Evolutionary conservation across 2,329 filamentous ascomycete species (phyloP).

Genomic region (Hymenotorrendiella dingleyae): DNA sequence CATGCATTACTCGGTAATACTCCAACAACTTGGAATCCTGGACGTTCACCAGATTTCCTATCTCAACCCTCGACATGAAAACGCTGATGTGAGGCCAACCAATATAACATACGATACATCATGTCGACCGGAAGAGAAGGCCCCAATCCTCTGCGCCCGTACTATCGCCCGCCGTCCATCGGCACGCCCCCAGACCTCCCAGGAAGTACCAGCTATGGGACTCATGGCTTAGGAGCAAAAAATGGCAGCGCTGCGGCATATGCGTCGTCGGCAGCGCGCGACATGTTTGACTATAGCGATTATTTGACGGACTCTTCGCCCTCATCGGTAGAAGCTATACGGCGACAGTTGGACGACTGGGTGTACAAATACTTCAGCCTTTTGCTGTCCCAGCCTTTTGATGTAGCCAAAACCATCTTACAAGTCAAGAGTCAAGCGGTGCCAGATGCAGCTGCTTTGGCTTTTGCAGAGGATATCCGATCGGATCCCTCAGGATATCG

Average conservation of each 20-base stretch:
- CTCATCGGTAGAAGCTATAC: constrained; percentile 66
- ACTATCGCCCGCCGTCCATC: constrained; percentile 60
- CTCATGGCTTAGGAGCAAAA: constrained; percentile 27
- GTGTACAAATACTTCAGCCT: constrained; percentile 89
- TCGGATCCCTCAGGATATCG: constrained; percentile 19
- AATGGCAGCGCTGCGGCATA: constrained; percentile 43
- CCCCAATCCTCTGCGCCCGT: constrained; percentile 53
- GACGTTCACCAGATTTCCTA: too few relatives aligned
- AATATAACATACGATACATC: constrained; percentile 12
- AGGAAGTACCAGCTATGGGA: constrained; percentile 30
- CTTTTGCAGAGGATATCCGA: constrained; percentile 14
- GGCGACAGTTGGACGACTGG: constrained; percentile 74
- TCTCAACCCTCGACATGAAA: too few relatives aligned
- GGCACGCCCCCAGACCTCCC: constrained; percentile 44
- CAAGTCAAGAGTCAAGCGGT: constrained; percentile 60
- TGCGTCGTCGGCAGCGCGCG: constrained; percentile 63
- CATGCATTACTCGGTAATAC: too few relatives aligned
- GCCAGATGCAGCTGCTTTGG: constrained; percentile 16
- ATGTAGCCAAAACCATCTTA: constrained; percentile 89
- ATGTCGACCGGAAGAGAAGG: constrained; percentile 45
- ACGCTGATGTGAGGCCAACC: too few relatives aligned
- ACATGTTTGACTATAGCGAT: constrained; percentile 87
- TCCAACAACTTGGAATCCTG: too few relatives aligned
- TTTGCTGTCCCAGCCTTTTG: constrained; percentile 88
- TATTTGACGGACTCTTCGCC: constrained; percentile 74